Base-by-base conservation (phyloP, 208 protist genomes). In the Polymyxa betae region DNA sequence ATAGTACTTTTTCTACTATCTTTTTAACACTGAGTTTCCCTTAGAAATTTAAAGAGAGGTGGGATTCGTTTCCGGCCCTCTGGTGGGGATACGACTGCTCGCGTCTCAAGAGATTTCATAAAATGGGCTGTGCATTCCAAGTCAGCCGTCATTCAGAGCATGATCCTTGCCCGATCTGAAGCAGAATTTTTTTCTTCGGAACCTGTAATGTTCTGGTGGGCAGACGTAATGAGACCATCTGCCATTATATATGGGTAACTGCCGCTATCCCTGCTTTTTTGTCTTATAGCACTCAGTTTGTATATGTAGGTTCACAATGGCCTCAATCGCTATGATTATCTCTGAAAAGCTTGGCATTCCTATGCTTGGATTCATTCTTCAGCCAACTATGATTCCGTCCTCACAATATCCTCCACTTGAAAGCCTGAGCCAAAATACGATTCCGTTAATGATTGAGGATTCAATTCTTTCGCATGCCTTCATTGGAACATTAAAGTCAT, bases 301-400 rank as follows among this genome's bases (percentile, higher is more conserved):
- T 24, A 24, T 24, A 60, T 60, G 12, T 24, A 60, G 49, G 24
- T 91, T 91, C 68, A 91, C 90, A 77, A 24, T 89, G 1, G 32
- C 90, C 0, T 46, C 45, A 29, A 44, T 91, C 10, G 90, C 72
- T 29, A 89, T 91, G 90, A 49, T 91, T 10, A 0, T 45, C 0
- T 87, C 90, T 24, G 90, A 91, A 41, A 32, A 32, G 43, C 64
- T 32, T n/a, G 0, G 0, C n/a, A 89, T 91, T 45, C 90, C 90
- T 10, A 89, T 91, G 41, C 66, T 64, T 29, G 77, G 32, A n/a
- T 91, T 91, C 77, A 38, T n/a, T 35, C 68, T 91, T 46, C 90
- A 87, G 41, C 90, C 90, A 5, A 40, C 72, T 5, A 24, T 1
- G 45, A 91, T 88, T 41, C 90, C 90, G 43, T 49, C 89, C 0